Conservation (phyloP, 2,329 filamentous ascomycete species). For the Xylariales sp. region DNA sequence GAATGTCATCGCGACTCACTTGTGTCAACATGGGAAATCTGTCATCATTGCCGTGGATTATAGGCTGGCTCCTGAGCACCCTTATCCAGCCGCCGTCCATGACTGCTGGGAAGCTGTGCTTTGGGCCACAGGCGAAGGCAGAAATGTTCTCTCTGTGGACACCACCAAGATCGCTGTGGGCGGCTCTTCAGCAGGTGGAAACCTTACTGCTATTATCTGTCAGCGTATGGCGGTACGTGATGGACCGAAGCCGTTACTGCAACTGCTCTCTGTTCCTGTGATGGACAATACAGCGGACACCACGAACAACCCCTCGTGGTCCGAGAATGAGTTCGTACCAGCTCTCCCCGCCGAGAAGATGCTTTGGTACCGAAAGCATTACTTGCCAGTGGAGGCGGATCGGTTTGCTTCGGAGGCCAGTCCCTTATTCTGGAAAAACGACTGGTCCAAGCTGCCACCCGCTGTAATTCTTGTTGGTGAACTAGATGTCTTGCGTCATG, state of each 20-base stretch:
- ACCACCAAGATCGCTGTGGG: slow-evolving; percentile 39
- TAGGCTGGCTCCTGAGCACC: slow-evolving; percentile 52
- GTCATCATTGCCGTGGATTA: slow-evolving; percentile 54
- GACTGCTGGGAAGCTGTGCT: slow-evolving; percentile 53
- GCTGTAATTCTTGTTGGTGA: slow-evolving; percentile 51
- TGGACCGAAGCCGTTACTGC: slow-evolving; percentile 32
- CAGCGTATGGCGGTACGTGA: slow-evolving; percentile 39
- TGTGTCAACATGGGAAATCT: slow-evolving; percentile 43
- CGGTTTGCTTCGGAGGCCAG: slow-evolving; percentile 49
- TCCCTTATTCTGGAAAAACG: slow-evolving; percentile 44
- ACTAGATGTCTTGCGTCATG: slow-evolving; percentile 50
- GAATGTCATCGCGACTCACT: slow-evolving; percentile 50
- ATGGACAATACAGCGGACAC: slow-evolving; percentile 51
- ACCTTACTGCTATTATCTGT: slow-evolving; percentile 48
- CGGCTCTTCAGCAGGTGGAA: slow-evolving; percentile 48
- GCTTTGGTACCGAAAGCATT: slow-evolving; percentile 56
- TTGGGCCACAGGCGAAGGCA: slow-evolving; percentile 33
- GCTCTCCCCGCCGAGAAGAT: slow-evolving; percentile 53
- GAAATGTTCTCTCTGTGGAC: slow-evolving; percentile 33
- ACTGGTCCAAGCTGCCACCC: slow-evolving; percentile 45
- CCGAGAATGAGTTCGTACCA: slow-evolving; percentile 44
- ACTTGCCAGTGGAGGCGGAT: slow-evolving; percentile 42
- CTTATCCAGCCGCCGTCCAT: slow-evolving; percentile 51
- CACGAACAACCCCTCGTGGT: slow-evolving; percentile 41
- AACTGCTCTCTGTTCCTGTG: slow-evolving; percentile 54